These are phyloP conservation scores for Beta vulgaris DNA, from an alignment of 148 eudicot genomes.

Conservation along the genomic window DNA sequence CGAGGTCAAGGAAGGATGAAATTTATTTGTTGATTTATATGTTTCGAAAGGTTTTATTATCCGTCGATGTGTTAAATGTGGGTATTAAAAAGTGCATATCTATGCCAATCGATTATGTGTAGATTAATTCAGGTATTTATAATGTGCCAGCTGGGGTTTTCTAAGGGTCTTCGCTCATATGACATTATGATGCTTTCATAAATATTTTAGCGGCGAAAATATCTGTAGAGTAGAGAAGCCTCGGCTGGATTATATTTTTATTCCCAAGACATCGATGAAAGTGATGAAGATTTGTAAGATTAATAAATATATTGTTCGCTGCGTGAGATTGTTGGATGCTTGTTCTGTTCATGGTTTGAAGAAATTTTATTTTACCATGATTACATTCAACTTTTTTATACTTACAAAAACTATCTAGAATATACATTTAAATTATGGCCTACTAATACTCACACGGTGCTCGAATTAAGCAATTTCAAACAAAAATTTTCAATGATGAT, in stretches of 20 bases:
- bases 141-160: not conserved
- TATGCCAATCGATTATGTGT: not conserved
- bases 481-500: too few species aligned
- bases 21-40: too few species aligned
- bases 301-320: not conserved
- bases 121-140: too few species aligned
- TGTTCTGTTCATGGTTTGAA: not conserved
- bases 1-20: not conserved
- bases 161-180: not conserved
- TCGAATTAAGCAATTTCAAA: too few species aligned
- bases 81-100: too few species aligned
- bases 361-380: not conserved
- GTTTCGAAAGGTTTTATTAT: too few species aligned
- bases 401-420: too few species aligned
- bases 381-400: too few species aligned
- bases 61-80: too few species aligned
- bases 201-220: not conserved
- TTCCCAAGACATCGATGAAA: not conserved
- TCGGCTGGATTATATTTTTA: not conserved
- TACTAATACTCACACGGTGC: too few species aligned
- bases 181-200: not conserved
- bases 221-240: not conserved
- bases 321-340: not conserved
- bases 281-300: conserved; percentile 2
- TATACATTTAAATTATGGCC: too few species aligned